These are phyloP conservation scores for Noccaea caerulescens DNA, from an alignment of 345 rosid genomes.

Conservation along the genomic window DNA sequence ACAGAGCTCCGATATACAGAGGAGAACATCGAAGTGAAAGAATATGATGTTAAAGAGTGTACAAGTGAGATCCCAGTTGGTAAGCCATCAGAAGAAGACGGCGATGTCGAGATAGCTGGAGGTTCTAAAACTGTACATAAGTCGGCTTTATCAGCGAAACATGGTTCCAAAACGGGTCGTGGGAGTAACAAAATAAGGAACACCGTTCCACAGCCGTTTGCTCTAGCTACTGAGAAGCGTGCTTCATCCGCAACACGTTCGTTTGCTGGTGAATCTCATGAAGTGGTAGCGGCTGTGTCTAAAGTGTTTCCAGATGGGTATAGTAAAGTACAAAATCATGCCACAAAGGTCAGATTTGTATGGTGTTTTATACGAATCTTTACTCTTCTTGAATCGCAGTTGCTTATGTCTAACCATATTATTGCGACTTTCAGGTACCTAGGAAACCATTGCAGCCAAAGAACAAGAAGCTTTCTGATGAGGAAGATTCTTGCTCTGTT, in stretches of 20 bases:
- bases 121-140: slow-evolving; percentile 36
- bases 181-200: slow-evolving; percentile 56
- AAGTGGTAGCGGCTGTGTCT: slow-evolving; percentile 29
- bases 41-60: slow-evolving; percentile 85
- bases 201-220: slow-evolving; percentile 90
- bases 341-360: slow-evolving; percentile 32
- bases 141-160: slow-evolving; percentile 45
- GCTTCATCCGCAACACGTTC: slow-evolving; percentile 71
- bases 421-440: slow-evolving; percentile 50
- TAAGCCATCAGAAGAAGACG: slow-evolving; percentile 45
- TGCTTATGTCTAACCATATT: background rate
- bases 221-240: slow-evolving; percentile 86
- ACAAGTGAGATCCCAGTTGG: slow-evolving; percentile 57
- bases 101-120: slow-evolving; percentile 36
- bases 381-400: background rate
- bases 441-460: slow-evolving; percentile 70
- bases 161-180: slow-evolving; percentile 51
- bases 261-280: slow-evolving; percentile 45
- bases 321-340: slow-evolving; percentile 26
- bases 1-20: slow-evolving; percentile 53
- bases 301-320: slow-evolving; percentile 36
- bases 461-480: slow-evolving; percentile 73
- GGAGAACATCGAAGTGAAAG: slow-evolving; percentile 67
- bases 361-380: slow-evolving; percentile 8
- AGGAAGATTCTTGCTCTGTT: slow-evolving; percentile 72